These are phyloP conservation scores for Lizonia empirigonia DNA, from an alignment of 2,329 filamentous ascomycete genomes.

Conservation along the genomic window DNA sequence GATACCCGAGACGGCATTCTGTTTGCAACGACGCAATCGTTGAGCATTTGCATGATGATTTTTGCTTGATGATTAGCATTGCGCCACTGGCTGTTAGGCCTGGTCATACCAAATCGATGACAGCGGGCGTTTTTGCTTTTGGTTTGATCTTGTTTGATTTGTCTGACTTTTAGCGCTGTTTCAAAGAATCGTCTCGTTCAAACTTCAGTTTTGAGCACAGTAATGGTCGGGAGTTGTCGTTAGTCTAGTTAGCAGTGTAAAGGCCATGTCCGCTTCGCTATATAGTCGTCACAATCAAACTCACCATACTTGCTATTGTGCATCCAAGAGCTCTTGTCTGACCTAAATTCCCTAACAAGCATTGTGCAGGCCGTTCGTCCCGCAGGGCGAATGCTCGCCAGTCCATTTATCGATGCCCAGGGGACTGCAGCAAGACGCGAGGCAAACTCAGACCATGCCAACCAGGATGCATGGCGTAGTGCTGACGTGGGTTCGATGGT, in stretches of 20 bases:
- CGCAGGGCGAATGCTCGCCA: neutral
- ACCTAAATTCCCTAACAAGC: neutral
- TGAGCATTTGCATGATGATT: conserved; percentile 15
- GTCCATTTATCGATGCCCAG: neutral
- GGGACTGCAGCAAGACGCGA: neutral
- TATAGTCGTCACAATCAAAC: conserved; percentile 3
- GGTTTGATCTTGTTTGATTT: neutral
- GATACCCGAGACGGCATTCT: conserved; percentile 20
- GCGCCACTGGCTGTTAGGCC: conserved; percentile 15
- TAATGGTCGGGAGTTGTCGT: conserved; percentile 20
- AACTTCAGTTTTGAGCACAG: conserved; percentile 4
- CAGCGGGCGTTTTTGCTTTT: conserved; percentile 27
- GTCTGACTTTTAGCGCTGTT: neutral
- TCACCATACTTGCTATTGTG: neutral
- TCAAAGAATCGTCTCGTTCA: neutral
- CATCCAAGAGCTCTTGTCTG: neutral
- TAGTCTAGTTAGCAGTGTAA: neutral
- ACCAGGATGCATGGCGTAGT: conserved; percentile 1
- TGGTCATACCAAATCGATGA: conserved; percentile 38
- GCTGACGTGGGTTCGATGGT: conserved; percentile 4
- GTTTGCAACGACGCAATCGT: conserved; percentile 21
- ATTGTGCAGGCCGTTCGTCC: neutral
- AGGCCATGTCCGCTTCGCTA: conserved; percentile 5
- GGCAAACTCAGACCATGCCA: neutral
- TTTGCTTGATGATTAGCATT: conserved; percentile 18